Base-by-base conservation (phyloP, 2,329 filamentous ascomycete genomes). In the Tolypocladium ovalisporum region DNA sequence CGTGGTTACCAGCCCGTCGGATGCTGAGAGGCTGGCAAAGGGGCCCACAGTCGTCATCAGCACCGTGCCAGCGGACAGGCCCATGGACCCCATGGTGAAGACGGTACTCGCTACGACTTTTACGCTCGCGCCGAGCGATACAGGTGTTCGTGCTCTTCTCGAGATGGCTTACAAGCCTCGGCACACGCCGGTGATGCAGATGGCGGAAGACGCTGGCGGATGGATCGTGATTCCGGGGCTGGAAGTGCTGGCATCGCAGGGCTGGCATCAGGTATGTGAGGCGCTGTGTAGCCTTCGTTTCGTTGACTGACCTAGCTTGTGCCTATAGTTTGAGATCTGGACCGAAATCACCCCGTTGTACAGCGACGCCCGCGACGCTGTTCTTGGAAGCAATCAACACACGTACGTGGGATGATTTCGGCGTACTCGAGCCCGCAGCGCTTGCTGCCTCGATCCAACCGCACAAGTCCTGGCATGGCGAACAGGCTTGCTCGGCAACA, bases 101-200 rank as follows among this genome's bases (percentile, higher is more conserved):
- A 83, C 86, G 63, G 77, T 88, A 1, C 74, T 97, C 12, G 72
- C 75, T 6, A 72, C 77, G 19, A 66, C 84, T 37, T 68, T 85
- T n/a, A 54, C 73, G 75, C 58, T 71, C 71, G 29, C 72, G 66
- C 60, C 53, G 5, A 29, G 27, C 12, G 68, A 66, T 61, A 58
- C 57, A 29, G 72, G 73, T 7, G 73, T 72, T 32, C 80, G 82
- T 24, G 82, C 94, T 15, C 73, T 97, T 60, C 75, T 97, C 4
- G 94, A 99, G 72, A 96, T 99, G 92, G 93, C 94, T 2, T 99
- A 99, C 73, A 95, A 93, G 72, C 94, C 94, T 24, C 78, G 82
- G 0, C 81, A 89, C 55, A 99, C 94, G 5, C 83, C 87, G 9
- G 73, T 96, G 63, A 97, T 97, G 85, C 81, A 88, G 68, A 76